Percentiles rank a stretch among this genome's conserved stretches.
Conservation (phyloP, 768 basidiomycete species). For the Podaxis rugospora region DNA sequence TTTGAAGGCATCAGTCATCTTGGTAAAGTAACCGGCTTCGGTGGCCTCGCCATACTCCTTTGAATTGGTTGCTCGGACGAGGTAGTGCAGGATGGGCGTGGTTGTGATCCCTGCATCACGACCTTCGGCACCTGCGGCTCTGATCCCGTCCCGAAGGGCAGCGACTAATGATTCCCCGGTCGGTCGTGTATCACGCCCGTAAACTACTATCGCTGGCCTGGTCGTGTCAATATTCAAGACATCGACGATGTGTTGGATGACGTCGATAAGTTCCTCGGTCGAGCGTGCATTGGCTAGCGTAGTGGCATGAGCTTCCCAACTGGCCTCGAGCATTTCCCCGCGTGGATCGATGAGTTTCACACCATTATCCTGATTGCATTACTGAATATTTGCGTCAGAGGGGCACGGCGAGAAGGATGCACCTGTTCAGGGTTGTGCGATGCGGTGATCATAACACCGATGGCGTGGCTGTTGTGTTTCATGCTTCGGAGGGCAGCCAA, state of each 20-base stretch:
- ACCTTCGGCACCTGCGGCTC: slow-evolving; percentile 61
- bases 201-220: slow-evolving; percentile 79
- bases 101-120: slow-evolving; percentile 84
- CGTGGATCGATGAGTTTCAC: slow-evolving; percentile 97
- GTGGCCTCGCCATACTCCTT: slow-evolving; percentile 79
- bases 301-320: slow-evolving; percentile 92
- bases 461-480: slow-evolving; percentile 82
- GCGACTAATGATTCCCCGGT: slow-evolving; percentile 73
- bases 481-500: slow-evolving; percentile 90
- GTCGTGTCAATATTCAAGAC: slow-evolving; percentile 70
- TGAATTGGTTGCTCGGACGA: slow-evolving; percentile 87
- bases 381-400: slow-evolving; percentile 5
- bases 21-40: slow-evolving; percentile 78
- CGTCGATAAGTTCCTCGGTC: slow-evolving; percentile 66
- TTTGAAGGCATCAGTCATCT: slow-evolving; percentile 79
- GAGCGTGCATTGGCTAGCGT: slow-evolving; percentile 77
- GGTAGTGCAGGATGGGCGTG: slow-evolving; percentile 94
- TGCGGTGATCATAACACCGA: slow-evolving; percentile 99
- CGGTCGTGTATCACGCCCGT: slow-evolving; percentile 90
- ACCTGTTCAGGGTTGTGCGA: slow-evolving; percentile 99
- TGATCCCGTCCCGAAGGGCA: slow-evolving; percentile 80
- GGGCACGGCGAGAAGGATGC: slow-evolving; percentile 19
- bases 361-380: slow-evolving; percentile 81
- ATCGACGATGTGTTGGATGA: slow-evolving; percentile 58
- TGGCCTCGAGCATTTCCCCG: slow-evolving; percentile 93